These are phyloP conservation scores for Lasiodiplodia sp. DNA, from an alignment of 2,329 filamentous ascomycete genomes.

Conservation along the genomic window DNA sequence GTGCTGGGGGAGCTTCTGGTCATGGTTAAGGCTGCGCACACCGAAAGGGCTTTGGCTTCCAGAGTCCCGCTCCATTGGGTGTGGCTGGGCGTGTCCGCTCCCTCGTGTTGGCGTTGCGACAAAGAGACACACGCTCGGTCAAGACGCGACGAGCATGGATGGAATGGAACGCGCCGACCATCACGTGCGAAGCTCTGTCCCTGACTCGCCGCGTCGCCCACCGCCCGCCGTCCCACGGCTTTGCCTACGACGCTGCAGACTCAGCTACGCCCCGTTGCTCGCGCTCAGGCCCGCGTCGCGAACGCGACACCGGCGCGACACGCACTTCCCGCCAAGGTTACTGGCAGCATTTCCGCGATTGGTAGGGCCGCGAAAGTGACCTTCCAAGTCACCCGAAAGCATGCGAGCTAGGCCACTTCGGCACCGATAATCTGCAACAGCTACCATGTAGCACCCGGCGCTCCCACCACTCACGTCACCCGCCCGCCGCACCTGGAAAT, in stretches of 20 bases:
- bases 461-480: constrained; percentile 14
- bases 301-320: constrained; percentile 24
- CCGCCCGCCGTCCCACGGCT: background rate
- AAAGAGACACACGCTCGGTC: constrained; percentile 17
- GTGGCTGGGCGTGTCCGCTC: constrained; percentile 27
- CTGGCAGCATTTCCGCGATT: background rate
- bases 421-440: constrained; percentile 9
- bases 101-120: constrained; percentile 27
- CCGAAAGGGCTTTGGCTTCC: constrained; percentile 17
- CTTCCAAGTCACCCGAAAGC: background rate
- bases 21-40: constrained; percentile 30
- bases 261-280: background rate
- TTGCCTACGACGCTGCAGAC: background rate
- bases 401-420: constrained; percentile 11
- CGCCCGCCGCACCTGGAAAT: constrained; percentile 1
- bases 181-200: constrained; percentile 21
- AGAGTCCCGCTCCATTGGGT: constrained; percentile 25
- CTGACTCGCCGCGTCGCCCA: background rate
- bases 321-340: background rate
- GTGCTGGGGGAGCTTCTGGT: constrained; percentile 14
- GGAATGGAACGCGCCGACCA: constrained; percentile 7
- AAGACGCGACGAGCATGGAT: background rate
- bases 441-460: constrained; percentile 1
- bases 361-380: constrained; percentile 9
- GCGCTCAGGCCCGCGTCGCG: constrained; percentile 10